Conservation (phyloP, 306 rosid species). For the Urtica urens region DNA sequence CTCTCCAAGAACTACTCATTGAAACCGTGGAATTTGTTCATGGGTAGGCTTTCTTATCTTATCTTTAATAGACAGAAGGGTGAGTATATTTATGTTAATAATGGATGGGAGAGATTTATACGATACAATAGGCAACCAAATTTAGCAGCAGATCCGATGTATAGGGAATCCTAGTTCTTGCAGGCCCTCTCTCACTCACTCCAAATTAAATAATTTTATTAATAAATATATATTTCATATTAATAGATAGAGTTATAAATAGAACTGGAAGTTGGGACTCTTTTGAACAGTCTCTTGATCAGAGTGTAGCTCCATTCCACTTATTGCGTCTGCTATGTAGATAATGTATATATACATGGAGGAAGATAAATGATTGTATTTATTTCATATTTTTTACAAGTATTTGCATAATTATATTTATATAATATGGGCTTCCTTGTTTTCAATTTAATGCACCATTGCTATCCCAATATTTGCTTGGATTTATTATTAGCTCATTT, state of each 20-base stretch:
- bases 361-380: conserved; percentile 7
- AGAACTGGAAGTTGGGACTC: not conserved
- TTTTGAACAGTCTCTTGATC: conserved; percentile 9
- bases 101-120: conserved; percentile 20
- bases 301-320: conserved; percentile 22
- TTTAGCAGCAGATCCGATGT: conserved; percentile 49
- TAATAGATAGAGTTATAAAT: conserved; percentile 1
- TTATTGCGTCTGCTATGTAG: conserved; percentile 1
- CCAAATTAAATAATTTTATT: not conserved
- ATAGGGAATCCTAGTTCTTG: conserved; percentile 47
- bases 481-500: not conserved
- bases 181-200: conserved; percentile 14
- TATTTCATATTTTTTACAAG: not conserved
- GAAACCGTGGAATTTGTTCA: conserved; percentile 15
- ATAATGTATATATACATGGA: conserved; percentile 1
- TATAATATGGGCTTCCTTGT: conserved; percentile 42
- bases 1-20: not conserved
- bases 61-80: conserved; percentile 24
- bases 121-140: conserved; percentile 27
- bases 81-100: conserved; percentile 15
- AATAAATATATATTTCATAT: conserved; percentile 3
- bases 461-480: conserved; percentile 10
- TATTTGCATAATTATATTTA: not conserved
- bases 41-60: conserved; percentile 27
- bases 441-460: conserved; percentile 23